A percentile compares a stretch with the other conserved stretches of the same genome.
phyloP scores from a whole-genome alignment of 495 filamentous ascomycete genomes.

The Hypoxylon rickii region DNA sequence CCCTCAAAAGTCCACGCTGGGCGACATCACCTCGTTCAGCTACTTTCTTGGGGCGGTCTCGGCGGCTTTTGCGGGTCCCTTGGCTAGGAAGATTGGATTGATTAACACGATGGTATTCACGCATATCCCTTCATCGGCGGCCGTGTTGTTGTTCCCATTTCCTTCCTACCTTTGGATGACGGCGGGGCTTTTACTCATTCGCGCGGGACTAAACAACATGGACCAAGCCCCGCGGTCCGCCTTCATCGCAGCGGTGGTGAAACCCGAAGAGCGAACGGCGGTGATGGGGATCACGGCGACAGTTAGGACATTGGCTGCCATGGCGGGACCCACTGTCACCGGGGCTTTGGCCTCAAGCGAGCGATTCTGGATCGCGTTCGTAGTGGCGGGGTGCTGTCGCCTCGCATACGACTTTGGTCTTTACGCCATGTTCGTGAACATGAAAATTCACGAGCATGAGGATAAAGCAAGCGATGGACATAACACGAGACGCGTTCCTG shows the following conservation, averaged over 20 bases:
- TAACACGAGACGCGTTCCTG: slow-evolving; percentile 13
- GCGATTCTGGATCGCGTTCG: slow-evolving; percentile 72
- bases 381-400: slow-evolving; percentile 71
- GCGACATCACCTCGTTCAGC: slow-evolving; percentile 68
- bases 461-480: slow-evolving; percentile 13
- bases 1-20: slow-evolving; percentile 69
- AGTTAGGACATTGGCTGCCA: slow-evolving; percentile 65
- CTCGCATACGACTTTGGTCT: slow-evolving; percentile 76
- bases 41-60: slow-evolving; percentile 69
- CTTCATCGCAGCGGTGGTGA: slow-evolving; percentile 74
- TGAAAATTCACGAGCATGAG: slow-evolving; percentile 50
- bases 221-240: slow-evolving; percentile 81
- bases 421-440: slow-evolving; percentile 66
- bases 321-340: slow-evolving; percentile 68
- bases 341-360: slow-evolving; percentile 67
- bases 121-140: slow-evolving; percentile 75
- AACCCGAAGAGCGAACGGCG: slow-evolving; percentile 75
- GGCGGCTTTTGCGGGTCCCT: slow-evolving; percentile 73
- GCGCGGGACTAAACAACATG: slow-evolving; percentile 74
- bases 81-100: slow-evolving; percentile 76
- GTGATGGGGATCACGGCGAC: slow-evolving; percentile 75
- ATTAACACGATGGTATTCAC: slow-evolving; percentile 90
- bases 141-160: slow-evolving; percentile 70
- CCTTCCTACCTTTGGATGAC: slow-evolving; percentile 60
- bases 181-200: slow-evolving; percentile 68